These are phyloP conservation scores for Debaryomyces sp. DNA, from an alignment of 1,139 yeast species.

Conservation along the genomic window DNA sequence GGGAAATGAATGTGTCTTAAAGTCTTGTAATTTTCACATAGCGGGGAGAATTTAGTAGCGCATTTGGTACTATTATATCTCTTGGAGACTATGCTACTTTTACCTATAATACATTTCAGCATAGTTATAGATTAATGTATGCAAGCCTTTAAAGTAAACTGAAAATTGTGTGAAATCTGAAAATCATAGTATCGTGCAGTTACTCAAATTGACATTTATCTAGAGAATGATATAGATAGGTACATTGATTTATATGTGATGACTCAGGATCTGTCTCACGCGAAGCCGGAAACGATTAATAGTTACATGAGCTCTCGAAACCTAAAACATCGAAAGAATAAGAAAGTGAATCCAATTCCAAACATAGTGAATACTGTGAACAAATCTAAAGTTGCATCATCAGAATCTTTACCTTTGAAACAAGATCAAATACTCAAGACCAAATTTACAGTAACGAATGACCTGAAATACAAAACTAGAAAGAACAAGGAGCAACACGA, in stretches of 20 bases:
- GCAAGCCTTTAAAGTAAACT: background rate
- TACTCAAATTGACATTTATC: background rate
- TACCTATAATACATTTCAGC: background rate
- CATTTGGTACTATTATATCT: slow-evolving; percentile 15
- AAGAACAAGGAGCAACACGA: slow-evolving; percentile 2
- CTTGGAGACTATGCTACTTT: background rate
- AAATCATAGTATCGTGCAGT: background rate
- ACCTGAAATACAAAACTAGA: slow-evolving; percentile 2
- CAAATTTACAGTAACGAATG: slow-evolving; percentile 8
- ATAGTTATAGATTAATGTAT: background rate
- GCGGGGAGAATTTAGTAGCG: slow-evolving; percentile 30
- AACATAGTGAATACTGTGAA: background rate
- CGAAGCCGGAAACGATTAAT: background rate
- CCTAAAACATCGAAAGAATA: background rate
- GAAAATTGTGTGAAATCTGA: background rate
- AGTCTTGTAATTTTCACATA: slow-evolving; percentile 37
- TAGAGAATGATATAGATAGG: background rate
- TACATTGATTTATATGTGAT: background rate
- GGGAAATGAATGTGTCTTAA: slow-evolving; percentile 67
- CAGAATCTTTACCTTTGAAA: slow-evolving; percentile 1
- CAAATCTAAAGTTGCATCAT: background rate
- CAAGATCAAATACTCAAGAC: slow-evolving; percentile 2
- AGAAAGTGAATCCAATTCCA: background rate
- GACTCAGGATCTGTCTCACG: background rate
- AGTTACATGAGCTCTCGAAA: background rate